Evolutionary conservation across 2,329 filamentous ascomycete species (phyloP).

Genomic region (Talaromyces piceae): DNA sequence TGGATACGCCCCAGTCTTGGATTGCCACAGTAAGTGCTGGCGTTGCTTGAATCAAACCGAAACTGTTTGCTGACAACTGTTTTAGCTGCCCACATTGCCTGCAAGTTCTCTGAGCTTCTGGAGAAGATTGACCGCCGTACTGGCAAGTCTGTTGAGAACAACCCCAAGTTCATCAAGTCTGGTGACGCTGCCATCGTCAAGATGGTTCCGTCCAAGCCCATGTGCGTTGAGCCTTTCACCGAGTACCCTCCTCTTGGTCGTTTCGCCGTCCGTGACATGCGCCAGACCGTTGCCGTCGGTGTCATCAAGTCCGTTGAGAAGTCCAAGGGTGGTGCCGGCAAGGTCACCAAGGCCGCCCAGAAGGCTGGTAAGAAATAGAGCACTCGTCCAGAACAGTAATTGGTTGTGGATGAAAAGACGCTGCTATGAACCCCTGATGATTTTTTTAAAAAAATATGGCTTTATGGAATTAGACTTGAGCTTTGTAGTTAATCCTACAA

Average conservation of each 20-base stretch:
- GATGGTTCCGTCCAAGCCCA: slow-evolving; percentile 99
- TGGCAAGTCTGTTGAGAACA: slow-evolving; percentile 87
- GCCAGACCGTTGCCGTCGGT: slow-evolving; percentile 65
- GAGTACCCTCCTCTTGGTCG: slow-evolving; percentile 98
- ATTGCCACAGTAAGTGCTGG: background rate
- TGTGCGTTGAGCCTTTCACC: slow-evolving; percentile 99
- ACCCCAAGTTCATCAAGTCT: slow-evolving; percentile 99
- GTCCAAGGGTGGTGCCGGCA: slow-evolving; percentile 49
- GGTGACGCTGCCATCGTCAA: slow-evolving; percentile 99
- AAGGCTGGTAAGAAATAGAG: slow-evolving; percentile 68
- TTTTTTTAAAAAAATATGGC: background rate
- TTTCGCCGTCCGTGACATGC: slow-evolving; percentile 99
- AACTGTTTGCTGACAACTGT: slow-evolving; percentile 54
- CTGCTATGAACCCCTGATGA: background rate
- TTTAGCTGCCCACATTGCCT: slow-evolving; percentile 99
- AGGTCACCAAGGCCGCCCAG: slow-evolving; percentile 55
- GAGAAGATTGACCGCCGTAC: slow-evolving; percentile 99
- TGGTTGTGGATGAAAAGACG: background rate
- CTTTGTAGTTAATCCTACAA: background rate
- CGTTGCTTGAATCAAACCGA: too few relatives aligned
- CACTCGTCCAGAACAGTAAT: background rate
- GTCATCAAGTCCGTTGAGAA: slow-evolving; percentile 86
- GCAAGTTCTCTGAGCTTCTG: slow-evolving; percentile 98
- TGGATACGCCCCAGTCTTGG: slow-evolving; percentile 97
- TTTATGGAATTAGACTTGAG: slow-evolving; percentile 4